phyloP scores from a whole-genome alignment of 176 grass and related monocot species.

The Alloteropsis semialata region DNA sequence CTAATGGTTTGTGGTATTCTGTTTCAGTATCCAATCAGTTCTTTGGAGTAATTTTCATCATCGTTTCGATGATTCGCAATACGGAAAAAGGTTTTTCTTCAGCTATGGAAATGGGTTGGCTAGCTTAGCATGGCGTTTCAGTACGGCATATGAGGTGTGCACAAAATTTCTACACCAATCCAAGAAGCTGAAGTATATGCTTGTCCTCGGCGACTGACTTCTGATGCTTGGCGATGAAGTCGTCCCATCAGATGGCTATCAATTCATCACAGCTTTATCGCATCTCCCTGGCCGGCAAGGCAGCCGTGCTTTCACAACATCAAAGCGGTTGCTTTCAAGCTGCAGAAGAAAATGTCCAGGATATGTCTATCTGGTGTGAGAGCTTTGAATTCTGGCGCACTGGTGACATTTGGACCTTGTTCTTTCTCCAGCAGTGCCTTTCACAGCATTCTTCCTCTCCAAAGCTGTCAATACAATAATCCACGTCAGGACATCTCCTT shows the following conservation, averaged over 20 bases:
- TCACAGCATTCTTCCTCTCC: constrained; percentile 13
- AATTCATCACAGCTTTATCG: neutral
- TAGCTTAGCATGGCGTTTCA: neutral
- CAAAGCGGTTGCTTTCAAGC: constrained; percentile 16
- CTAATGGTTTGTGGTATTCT: neutral
- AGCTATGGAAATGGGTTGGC: neutral
- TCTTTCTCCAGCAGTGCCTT: constrained; percentile 3
- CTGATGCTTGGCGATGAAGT: constrained; percentile 21
- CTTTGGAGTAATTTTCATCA: neutral
- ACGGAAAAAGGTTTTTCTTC: neutral
- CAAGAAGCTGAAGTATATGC: neutral
- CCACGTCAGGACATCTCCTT: constrained; percentile 8
- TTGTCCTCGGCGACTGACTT: constrained; percentile 1
- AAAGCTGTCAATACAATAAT: constrained; percentile 30
- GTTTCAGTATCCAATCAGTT: neutral
- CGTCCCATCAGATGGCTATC: neutral
- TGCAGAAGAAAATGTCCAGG: constrained; percentile 1
- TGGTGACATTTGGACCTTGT: constrained; percentile 8
- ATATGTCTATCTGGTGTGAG: neutral
- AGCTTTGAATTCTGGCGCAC: neutral
- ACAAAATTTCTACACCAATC: constrained; percentile 10
- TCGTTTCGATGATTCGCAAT: neutral
- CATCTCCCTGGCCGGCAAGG: neutral
- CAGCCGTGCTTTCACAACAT: neutral
- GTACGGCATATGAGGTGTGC: neutral